Evolutionary conservation across 208 protist species (phyloP).

Genomic region (Naegleria lovaniensis): DNA sequence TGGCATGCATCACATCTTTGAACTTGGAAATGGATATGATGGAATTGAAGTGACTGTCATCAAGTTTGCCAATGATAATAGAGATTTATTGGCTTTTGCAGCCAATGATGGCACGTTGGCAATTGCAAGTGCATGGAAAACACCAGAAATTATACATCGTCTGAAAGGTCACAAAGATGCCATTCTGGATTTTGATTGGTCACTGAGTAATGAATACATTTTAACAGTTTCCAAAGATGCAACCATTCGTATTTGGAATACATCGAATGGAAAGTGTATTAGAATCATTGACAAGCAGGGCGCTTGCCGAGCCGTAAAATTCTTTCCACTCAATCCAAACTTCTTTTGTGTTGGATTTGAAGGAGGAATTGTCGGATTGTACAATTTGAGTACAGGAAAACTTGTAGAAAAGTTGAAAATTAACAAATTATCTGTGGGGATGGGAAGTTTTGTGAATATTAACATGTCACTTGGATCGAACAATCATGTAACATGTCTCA

Average conservation of each 20-base stretch:
- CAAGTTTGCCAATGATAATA: conserved; percentile 11
- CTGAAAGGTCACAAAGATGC: not conserved
- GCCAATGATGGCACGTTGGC: not conserved
- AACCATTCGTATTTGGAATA: not conserved
- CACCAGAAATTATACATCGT: not conserved
- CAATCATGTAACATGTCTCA: not conserved
- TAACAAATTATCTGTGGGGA: not conserved
- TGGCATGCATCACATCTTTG: not conserved
- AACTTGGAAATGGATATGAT: not conserved
- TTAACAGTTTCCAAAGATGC: not conserved
- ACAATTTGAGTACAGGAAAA: conserved; percentile 17
- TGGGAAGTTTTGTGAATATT: not conserved
- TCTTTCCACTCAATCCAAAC: not conserved
- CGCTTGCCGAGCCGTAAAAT: not conserved
- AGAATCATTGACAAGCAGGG: not conserved
- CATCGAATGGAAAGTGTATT: not conserved
- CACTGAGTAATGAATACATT: not conserved
- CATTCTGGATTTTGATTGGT: conserved; percentile 12
- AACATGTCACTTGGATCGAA: not conserved
- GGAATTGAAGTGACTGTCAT: not conserved
- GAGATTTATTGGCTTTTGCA: conserved; percentile 3
- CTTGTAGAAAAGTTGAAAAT: not conserved
- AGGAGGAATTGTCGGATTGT: not conserved
- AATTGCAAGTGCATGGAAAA: not conserved
- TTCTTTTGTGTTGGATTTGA: conserved; percentile 1